These are phyloP conservation scores for Suhomyces sp. DNA, from an alignment of 805 yeast genomes.

Conservation along the genomic window DNA sequence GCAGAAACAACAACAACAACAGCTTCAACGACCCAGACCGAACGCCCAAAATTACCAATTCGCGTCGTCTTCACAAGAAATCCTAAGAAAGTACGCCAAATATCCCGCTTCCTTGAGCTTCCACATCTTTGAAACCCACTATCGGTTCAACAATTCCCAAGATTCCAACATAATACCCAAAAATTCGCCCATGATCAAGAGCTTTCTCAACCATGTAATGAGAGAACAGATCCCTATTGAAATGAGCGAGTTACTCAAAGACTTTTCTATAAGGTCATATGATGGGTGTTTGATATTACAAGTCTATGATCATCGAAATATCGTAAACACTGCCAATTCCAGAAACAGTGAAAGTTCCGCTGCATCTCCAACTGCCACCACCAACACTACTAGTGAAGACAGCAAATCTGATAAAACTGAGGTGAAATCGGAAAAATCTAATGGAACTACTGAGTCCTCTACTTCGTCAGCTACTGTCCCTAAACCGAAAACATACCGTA, in stretches of 20 bases:
- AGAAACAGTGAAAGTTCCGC: not conserved
- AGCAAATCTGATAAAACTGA: not conserved
- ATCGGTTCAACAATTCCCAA: constrained; percentile 80
- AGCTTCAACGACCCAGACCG: constrained; percentile 19
- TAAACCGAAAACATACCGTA: constrained; percentile 71
- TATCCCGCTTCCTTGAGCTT: constrained; percentile 80
- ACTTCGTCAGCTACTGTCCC: not conserved
- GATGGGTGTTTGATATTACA: constrained; percentile 88
- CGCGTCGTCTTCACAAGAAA: constrained; percentile 67
- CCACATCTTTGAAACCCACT: constrained; percentile 89
- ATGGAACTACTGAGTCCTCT: not conserved
- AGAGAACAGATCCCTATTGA: constrained; percentile 85
- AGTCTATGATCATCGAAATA: constrained; percentile 79
- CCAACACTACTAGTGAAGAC: not conserved
- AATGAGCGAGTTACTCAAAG: constrained; percentile 83
- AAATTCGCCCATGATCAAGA: constrained; percentile 70
- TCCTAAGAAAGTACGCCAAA: constrained; percentile 72
- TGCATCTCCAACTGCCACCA: not conserved
- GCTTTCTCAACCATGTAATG: constrained; percentile 75
- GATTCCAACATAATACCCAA: constrained; percentile 80
- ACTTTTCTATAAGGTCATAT: constrained; percentile 77
- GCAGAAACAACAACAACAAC: constrained; percentile 18
- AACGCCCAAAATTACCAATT: constrained; percentile 46
- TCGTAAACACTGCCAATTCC: constrained; percentile 16
- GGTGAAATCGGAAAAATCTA: not conserved